A percentile compares a stretch with the other conserved stretches of the same genome.
Conservation (phyloP, 139 green algal genomes). For the Auxenochlorella protothecoides region DNA sequence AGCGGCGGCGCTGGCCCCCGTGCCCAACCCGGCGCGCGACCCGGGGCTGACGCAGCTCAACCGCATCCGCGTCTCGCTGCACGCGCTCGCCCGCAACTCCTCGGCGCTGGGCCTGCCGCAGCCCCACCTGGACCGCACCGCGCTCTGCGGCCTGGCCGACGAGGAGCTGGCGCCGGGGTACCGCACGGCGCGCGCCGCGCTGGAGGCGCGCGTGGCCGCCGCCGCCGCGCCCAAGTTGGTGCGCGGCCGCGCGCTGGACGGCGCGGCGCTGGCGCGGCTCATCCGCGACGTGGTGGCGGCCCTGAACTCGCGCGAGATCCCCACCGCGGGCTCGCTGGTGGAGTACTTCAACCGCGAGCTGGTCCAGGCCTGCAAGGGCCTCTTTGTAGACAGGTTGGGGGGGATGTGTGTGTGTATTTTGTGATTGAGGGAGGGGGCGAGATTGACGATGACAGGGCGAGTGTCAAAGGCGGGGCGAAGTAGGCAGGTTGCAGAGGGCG, state of each 20-base stretch:
- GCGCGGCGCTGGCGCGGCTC: conserved; percentile 16
- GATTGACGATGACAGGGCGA: too few species aligned
- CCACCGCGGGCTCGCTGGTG: conserved; percentile 54
- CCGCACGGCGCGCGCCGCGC: conserved; percentile 4
- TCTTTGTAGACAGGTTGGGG: conserved; percentile 4
- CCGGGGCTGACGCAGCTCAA: conserved; percentile 48
- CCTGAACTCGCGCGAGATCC: conserved; percentile 63
- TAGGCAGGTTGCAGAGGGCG: background rate
- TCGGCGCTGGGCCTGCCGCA: conserved; percentile 63
- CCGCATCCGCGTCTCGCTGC: conserved; percentile 45
- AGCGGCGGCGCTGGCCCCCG: conserved; percentile 42
- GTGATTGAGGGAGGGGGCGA: too few species aligned
- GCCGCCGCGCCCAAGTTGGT: too few species aligned
- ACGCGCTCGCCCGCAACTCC: conserved; percentile 29
- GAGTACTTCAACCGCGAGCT: conserved; percentile 64
- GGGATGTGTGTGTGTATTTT: too few species aligned
- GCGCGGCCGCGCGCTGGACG: conserved; percentile 10
- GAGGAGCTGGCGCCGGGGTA: conserved; percentile 29
- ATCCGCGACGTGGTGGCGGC: conserved; percentile 44
- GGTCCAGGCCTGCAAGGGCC: conserved; percentile 21
- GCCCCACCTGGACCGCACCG: conserved; percentile 82
- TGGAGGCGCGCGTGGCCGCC: too few species aligned
- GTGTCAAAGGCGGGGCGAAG: too few species aligned
- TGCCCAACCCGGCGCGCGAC: conserved; percentile 63
- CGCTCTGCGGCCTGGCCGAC: conserved; percentile 46